Base-by-base conservation (phyloP, 2,329 filamentous ascomycete genomes). In the Sclerotinia borealis region DNA sequence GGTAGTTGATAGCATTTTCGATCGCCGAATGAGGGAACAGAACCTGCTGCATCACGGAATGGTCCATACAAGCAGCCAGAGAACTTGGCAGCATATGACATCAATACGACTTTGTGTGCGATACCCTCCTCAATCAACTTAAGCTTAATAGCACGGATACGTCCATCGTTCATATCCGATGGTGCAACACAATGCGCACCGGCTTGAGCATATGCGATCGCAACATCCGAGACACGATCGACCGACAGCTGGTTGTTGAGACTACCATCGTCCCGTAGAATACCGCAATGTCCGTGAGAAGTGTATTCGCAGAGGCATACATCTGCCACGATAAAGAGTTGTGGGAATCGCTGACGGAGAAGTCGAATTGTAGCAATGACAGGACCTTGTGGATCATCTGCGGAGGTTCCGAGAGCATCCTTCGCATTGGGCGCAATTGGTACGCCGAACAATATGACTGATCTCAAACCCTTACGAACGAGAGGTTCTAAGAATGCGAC, bases 241-340 rank as follows among this genome's bases (percentile, higher is more conserved):
- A 98, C 92, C 3, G 92, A 96, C 52, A 96, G 84, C 68, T 88
- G 86, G 75, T 99, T 98, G 83, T 98, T 96, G 65, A 99, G 83
- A 67, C 87, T 90, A 67, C 92, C 92, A 75, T 99, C 95, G 69
- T 97, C 92, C 63, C 92, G 87, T 51, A 99, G 83, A 71, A 99
- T 97, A 60, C 95, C 95, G 75, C 95, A 99, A 80, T 99, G 95
- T 50, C 95, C 95, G 76, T 99, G 95, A 8, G 91, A 95, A 0
- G 95, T 99, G 79, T 99, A 99, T 78, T 99, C 95, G 83, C 95
- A 99, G 9, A 99, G 88, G 75, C 95, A 98, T 64, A 99, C 95
- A 75, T 99, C 95, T 65, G 89, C 87, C 69, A 89, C 88, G 71
- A 99, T 91, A 79, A 96, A 98, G 65, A 99, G 84, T 66, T 92